Evolutionary conservation across 2,329 filamentous ascomycete genomes (phyloP).

Genomic region (Ophiostoma pallidulum): DNA sequence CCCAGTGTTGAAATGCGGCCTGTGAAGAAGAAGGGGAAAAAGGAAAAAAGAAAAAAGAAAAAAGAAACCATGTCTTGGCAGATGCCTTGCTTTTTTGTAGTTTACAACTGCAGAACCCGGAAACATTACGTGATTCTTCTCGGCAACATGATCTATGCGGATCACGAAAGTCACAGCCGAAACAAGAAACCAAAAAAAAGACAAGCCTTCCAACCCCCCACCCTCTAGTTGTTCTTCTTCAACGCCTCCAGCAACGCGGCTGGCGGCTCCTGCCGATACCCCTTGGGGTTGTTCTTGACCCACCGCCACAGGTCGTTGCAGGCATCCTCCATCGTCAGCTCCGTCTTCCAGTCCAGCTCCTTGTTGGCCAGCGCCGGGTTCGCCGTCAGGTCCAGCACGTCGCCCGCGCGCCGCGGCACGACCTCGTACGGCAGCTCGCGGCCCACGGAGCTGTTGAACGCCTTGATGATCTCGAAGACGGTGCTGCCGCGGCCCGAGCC

Average conservation of each 20-base stretch:
- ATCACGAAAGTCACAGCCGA: too few species aligned
- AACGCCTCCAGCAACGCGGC: slow-evolving; percentile 62
- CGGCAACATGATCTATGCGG: too few species aligned
- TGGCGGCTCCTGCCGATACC: slow-evolving; percentile 87
- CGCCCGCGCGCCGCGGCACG: slow-evolving; percentile 69
- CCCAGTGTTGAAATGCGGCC: too few species aligned
- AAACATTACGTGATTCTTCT: too few species aligned
- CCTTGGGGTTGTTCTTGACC: slow-evolving; percentile 94
- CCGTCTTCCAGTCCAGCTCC: slow-evolving; percentile 87
- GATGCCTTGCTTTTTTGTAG: too few species aligned
- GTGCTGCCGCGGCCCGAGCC: slow-evolving; percentile 92
- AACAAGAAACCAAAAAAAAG: too few species aligned
- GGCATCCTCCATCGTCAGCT: slow-evolving; percentile 82
- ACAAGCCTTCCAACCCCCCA: too few species aligned
- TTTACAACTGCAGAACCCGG: too few species aligned
- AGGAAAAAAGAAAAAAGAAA: too few species aligned
- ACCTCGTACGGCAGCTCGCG: slow-evolving; percentile 81
- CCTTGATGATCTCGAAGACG: slow-evolving; percentile 94
- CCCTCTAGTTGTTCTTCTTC: slow-evolving; percentile 19
- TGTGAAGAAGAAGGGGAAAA: too few species aligned
- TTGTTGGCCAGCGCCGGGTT: slow-evolving; percentile 79
- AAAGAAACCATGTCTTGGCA: too few species aligned
- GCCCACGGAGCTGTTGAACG: slow-evolving; percentile 81
- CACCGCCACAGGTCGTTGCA: slow-evolving; percentile 94
- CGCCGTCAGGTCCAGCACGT: slow-evolving; percentile 90